Conservation (phyloP, 2,329 filamentous ascomycete species). For the Aspergillus niger region DNA sequence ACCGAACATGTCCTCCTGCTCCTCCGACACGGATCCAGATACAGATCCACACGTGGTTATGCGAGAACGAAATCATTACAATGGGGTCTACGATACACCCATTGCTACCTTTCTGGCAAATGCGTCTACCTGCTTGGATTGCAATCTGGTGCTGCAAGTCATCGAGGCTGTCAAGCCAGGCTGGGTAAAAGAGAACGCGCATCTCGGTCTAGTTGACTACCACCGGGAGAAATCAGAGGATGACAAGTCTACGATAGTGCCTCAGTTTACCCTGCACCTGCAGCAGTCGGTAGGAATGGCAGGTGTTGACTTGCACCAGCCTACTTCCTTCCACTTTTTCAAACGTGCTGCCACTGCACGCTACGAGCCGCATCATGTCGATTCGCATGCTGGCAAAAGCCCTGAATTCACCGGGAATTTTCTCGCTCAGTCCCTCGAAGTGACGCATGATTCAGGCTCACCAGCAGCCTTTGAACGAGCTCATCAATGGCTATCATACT, state of each 20-base stretch:
- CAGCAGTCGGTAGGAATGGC: not conserved
- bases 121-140: not conserved
- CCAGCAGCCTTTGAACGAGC: not conserved
- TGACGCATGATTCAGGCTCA: not conserved
- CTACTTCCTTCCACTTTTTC: not conserved
- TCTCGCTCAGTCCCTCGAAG: not conserved
- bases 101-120: not conserved
- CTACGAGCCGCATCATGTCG: not conserved
- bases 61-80: no score
- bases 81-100: not conserved
- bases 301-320: not conserved
- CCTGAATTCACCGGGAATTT: not conserved
- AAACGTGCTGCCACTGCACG: not conserved
- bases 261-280: not conserved
- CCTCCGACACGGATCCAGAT: not conserved
- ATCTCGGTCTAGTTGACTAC: not conserved
- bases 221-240: not conserved
- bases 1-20: no score
- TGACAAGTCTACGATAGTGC: not conserved
- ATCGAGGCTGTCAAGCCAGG: not conserved
- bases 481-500: not conserved
- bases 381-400: no score
- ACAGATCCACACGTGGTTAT: not conserved
- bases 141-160: not conserved
- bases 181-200: not conserved